Evolutionary conservation across 164 flowering plant species (phyloP), one percentile per base, ranked within the genome.

Genomic region (Aristolochia contorta): DNA sequence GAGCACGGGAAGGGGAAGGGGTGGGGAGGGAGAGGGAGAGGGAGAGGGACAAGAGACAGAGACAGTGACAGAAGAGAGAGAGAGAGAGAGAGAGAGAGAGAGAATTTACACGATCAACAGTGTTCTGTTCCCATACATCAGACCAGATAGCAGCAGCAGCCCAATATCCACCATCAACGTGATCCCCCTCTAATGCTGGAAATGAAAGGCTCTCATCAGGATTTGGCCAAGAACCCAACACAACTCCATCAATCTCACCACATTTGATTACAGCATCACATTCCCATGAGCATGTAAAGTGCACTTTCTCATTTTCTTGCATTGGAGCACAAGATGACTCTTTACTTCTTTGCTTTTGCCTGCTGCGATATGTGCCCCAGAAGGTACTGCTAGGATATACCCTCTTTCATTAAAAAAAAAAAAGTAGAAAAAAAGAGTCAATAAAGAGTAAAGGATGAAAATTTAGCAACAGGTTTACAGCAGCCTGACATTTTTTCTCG

Each of bases 171-270:
- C 70, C 72, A 71, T 69, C 63, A 63, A 68, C 65, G 64, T 61
- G 56, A 58, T 82, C 85, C 65, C 80, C 87, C 62, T 82, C 86
- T 62, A 47, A 49, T 54, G 63, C 74, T 55, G 78, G 68, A 55
- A 63, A 56, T 60, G 71, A 62, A 69, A 75, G 65, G 41, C 57
- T 67, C 54, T 70, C 83, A 67, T 67, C 67, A 19, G 77, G 50
- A 69, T 62, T 75, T 62, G 72, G 56, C 99, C 99, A 94, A 61
- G 84, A 79, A 67, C 97, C 99, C 63, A 80, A 65, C 66, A 94
- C 96, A 67, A 79, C 91, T 64, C 99, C 99, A 81, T 91, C 96
- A 72, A 94, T 68, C 69, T 94, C 99, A 59, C 95, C 96, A 64
- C 93, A 94, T 46, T 77, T 78, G 57, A 94, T 78, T 65, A 70